phyloP scores from a whole-genome alignment of 768 basidiomycete species.

The Udeniomyces megalosporus region DNA sequence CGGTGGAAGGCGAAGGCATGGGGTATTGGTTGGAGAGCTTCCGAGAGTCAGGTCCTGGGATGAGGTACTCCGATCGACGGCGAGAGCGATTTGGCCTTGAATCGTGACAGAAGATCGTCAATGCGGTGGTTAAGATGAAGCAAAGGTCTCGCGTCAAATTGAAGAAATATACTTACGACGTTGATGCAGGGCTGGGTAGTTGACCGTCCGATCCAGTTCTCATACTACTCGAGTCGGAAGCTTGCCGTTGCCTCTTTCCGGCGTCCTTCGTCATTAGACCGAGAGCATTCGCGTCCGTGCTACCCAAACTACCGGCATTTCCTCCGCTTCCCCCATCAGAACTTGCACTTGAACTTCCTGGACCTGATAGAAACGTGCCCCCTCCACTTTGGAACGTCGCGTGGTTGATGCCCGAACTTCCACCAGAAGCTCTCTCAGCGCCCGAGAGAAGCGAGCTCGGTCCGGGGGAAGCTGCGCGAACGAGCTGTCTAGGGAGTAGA shows the following conservation, averaged over 20 bases:
- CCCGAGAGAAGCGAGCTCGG: too few species aligned
- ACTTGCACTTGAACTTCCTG: neutral
- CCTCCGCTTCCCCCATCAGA: neutral
- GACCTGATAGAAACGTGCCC: too few species aligned
- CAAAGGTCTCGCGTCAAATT: too few species aligned
- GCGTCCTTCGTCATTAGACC: neutral
- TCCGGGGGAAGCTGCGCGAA: neutral
- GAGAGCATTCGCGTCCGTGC: conserved; percentile 1
- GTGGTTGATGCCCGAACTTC: too few species aligned
- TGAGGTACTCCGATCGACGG: conserved; percentile 8
- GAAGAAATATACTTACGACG: neutral
- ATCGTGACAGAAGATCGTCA: too few species aligned
- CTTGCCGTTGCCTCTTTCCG: neutral
- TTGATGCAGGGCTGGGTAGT: neutral
- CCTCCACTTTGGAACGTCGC: too few species aligned
- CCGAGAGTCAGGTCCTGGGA: neutral
- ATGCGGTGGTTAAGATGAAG: neutral
- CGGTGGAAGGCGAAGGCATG: neutral
- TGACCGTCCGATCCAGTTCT: neutral
- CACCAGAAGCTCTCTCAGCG: too few species aligned
- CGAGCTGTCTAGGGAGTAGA: neutral
- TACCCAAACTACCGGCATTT: neutral
- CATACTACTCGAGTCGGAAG: conserved; percentile 1
- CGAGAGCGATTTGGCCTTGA: conserved; percentile 13
- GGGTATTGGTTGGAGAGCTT: neutral